Conservation (phyloP, 495 filamentous ascomycete genomes). For the Corynascus novoguineensis region DNA sequence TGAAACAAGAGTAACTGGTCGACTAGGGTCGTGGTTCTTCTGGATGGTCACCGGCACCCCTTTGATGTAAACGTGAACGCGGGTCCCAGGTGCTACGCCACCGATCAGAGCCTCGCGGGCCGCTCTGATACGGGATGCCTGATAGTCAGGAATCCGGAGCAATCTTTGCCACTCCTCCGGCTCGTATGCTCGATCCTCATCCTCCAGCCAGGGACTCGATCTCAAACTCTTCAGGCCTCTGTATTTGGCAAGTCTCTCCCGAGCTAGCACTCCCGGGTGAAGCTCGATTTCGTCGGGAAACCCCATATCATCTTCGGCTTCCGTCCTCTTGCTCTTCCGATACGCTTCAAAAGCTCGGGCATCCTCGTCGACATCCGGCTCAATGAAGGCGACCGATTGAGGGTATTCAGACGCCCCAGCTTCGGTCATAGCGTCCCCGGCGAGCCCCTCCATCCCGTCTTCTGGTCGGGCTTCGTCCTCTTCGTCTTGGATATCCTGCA, state of each 20-base stretch:
- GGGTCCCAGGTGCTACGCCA: conserved; percentile 74
- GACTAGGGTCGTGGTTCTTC: conserved; percentile 46
- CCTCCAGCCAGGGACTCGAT: conserved; percentile 79
- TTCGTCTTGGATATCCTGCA: conserved; percentile 56
- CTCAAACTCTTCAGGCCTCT: conserved; percentile 85
- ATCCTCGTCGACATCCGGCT: conserved; percentile 83
- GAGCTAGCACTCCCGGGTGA: conserved; percentile 75
- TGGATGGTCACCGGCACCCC: conserved; percentile 60
- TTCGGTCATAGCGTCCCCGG: conserved; percentile 66
- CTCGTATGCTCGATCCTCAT: conserved; percentile 76
- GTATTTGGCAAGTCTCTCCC: conserved; percentile 80
- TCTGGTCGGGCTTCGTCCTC: conserved; percentile 53
- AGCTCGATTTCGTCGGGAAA: conserved; percentile 98
- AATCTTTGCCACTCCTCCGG: conserved; percentile 86
- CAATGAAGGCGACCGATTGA: conserved; percentile 84
- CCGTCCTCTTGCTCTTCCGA: conserved; percentile 64
- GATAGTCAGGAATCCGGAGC: conserved; percentile 78
- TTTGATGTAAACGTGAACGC: conserved; percentile 74
- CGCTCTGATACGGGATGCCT: conserved; percentile 65
- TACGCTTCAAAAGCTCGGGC: conserved; percentile 72
- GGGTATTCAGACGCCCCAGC: conserved; percentile 76
- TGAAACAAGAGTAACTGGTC: conserved; percentile 69
- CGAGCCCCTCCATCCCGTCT: conserved; percentile 72
- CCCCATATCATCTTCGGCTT: conserved; percentile 82
- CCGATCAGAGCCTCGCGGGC: conserved; percentile 77